Conservation (phyloP, 257 asterid genomes). For the Buddleja alternifolia region DNA sequence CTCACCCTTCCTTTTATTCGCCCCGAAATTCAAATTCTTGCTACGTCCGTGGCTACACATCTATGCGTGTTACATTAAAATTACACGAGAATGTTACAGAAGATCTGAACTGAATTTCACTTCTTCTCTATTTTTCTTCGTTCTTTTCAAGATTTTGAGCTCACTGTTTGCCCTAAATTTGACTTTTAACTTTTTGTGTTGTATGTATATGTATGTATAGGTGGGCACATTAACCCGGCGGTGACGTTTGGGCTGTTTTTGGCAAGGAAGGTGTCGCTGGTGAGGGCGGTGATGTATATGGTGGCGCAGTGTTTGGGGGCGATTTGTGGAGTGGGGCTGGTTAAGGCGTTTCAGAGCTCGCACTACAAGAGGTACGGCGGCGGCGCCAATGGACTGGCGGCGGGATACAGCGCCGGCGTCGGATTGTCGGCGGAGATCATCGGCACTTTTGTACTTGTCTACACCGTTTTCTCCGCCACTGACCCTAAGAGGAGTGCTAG, state of each 20-base stretch:
- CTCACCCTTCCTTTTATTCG: too few species aligned
- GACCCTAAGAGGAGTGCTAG: slow-evolving; percentile 79
- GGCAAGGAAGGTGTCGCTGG: slow-evolving; percentile 72
- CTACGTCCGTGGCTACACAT: too few species aligned
- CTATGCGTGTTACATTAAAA: too few species aligned
- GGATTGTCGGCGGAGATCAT: slow-evolving; percentile 70
- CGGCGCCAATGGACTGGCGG: slow-evolving; percentile 51
- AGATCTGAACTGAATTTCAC: too few species aligned
- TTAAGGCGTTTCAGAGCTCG: slow-evolving; percentile 59
- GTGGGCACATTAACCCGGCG: slow-evolving; percentile 81
- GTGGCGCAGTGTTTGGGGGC: slow-evolving; percentile 78
- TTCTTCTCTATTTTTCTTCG: too few species aligned
- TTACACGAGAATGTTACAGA: too few species aligned
- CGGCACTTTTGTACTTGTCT: slow-evolving; percentile 77
- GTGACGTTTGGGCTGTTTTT: slow-evolving; percentile 75
- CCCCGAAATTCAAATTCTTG: too few species aligned
- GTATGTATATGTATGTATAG: slow-evolving; percentile 26
- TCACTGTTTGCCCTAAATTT: too few species aligned
- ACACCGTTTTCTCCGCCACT: slow-evolving; percentile 84
- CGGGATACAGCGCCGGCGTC: slow-evolving; percentile 49
- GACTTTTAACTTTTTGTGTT: neutral
- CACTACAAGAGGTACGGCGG: slow-evolving; percentile 51
- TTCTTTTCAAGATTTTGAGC: too few species aligned
- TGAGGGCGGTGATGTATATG: slow-evolving; percentile 73
- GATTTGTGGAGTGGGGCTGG: slow-evolving; percentile 71